Conservation (phyloP, 176 grass and related monocot species). For the Aegilops sharonensis region DNA sequence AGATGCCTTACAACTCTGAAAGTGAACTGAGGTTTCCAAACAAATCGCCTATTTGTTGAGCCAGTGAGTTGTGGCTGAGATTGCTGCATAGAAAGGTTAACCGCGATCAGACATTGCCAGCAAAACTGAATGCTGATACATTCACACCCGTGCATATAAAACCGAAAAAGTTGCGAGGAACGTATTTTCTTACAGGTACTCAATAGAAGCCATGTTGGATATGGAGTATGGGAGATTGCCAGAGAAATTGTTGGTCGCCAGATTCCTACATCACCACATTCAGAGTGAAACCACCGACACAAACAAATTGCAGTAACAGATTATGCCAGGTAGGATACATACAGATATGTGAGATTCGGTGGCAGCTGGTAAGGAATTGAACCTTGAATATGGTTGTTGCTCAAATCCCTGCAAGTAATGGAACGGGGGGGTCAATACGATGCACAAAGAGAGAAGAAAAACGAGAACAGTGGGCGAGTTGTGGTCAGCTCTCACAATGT, state of each 20-base stretch:
- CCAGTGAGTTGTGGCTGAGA: conserved; percentile 79
- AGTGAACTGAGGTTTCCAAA: conserved; percentile 71
- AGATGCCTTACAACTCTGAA: conserved; percentile 75
- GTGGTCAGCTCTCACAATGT: conserved; percentile 66
- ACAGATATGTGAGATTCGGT: conserved; percentile 85
- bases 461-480: neutral
- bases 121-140: conserved; percentile 14
- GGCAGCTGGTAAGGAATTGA: conserved; percentile 90
- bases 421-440: conserved; percentile 16
- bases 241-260: conserved; percentile 74
- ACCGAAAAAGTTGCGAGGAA: neutral
- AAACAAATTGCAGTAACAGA: neutral
- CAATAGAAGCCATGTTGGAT: conserved; percentile 62
- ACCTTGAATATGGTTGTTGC: conserved; percentile 75
- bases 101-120: conserved; percentile 15
- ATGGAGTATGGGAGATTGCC: conserved; percentile 92
- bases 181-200: conserved; percentile 75
- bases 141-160: conserved; percentile 15
- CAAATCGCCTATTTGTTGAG: conserved; percentile 63
- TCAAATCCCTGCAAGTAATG: conserved; percentile 75
- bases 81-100: conserved; percentile 56
- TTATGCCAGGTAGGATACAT: conserved; percentile 33
- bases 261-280: conserved; percentile 65
- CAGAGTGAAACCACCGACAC: conserved; percentile 15
- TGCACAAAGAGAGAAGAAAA: neutral